These are phyloP conservation scores for Stellera chamaejasme DNA, from an alignment of 345 rosid species.

Conservation along the genomic window DNA sequence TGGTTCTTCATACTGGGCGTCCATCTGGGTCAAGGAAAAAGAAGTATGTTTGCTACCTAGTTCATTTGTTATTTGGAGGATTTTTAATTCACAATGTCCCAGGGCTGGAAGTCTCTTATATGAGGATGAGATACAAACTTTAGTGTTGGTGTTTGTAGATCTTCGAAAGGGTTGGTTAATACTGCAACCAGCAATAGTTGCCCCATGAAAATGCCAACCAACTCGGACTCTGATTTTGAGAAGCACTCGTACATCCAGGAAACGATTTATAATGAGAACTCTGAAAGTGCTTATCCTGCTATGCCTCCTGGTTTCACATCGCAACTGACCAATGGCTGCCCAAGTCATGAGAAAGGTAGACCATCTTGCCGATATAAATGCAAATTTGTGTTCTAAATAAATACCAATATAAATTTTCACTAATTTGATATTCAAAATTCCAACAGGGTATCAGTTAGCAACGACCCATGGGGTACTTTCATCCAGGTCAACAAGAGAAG, in stretches of 20 bases:
- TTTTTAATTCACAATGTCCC: not conserved
- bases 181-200: slow-evolving; percentile 15
- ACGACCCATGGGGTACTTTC: too few species aligned
- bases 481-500: too few species aligned
- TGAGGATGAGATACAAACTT: too few species aligned
- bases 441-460: too few species aligned
- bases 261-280: slow-evolving; percentile 14
- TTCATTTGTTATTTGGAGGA: not conserved
- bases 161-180: slow-evolving; percentile 21
- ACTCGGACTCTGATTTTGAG: slow-evolving; percentile 29
- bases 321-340: slow-evolving; percentile 45
- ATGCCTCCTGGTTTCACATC: slow-evolving; percentile 84
- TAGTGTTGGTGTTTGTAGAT: slow-evolving; percentile 20
- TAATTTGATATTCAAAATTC: too few species aligned
- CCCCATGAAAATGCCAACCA: slow-evolving; percentile 26
- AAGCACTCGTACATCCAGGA: slow-evolving; percentile 28
- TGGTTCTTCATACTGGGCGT: slow-evolving; percentile 18
- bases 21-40: slow-evolving; percentile 35
- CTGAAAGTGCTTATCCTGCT: slow-evolving; percentile 19
- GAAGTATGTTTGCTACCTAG: not conserved
- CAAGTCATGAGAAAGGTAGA: slow-evolving; percentile 45
- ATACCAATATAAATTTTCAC: too few species aligned
- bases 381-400: too few species aligned
- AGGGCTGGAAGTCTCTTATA: too few species aligned
- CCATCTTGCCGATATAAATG: not conserved